Evolutionary conservation across 495 filamentous ascomycete species (phyloP).

Genomic region (Podospora pseudocomata): DNA sequence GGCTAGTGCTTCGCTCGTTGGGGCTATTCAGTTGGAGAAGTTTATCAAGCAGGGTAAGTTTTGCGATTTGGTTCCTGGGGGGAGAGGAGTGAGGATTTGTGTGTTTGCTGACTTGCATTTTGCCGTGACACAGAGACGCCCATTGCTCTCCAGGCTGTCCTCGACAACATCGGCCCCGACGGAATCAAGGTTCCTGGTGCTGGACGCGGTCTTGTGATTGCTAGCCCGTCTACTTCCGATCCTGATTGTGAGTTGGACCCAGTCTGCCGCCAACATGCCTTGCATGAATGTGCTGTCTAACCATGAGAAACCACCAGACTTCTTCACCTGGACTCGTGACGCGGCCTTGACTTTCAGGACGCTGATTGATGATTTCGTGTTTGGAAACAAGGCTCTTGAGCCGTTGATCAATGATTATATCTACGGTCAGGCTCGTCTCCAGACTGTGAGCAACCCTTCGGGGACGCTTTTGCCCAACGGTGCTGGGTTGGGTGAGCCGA

Average conservation of each 20-base stretch:
- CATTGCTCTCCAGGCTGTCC: slow-evolving; percentile 48
- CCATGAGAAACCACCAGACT: slow-evolving; percentile 31
- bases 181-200: slow-evolving; percentile 46
- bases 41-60: slow-evolving; percentile 12
- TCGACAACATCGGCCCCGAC: slow-evolving; percentile 55
- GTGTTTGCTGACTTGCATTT: background rate
- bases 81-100: background rate
- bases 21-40: slow-evolving; percentile 6
- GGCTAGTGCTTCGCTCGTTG: background rate
- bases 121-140: slow-evolving; percentile 35
- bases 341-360: slow-evolving; percentile 58
- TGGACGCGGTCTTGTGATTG: slow-evolving; percentile 54
- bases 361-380: slow-evolving; percentile 55
- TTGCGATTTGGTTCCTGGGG: background rate
- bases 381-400: slow-evolving; percentile 47
- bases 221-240: slow-evolving; percentile 51
- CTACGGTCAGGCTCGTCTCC: slow-evolving; percentile 52
- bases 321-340: slow-evolving; percentile 67
- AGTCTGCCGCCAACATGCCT: slow-evolving; percentile 27
- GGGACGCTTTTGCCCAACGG: slow-evolving; percentile 45
- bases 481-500: slow-evolving; percentile 52
- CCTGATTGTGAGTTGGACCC: slow-evolving; percentile 45
- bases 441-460: slow-evolving; percentile 56
- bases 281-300: background rate
- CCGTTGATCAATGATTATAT: slow-evolving; percentile 55